phyloP scores from a whole-genome alignment of 2,329 filamentous ascomycete species.

The Leptographium flavum region DNA sequence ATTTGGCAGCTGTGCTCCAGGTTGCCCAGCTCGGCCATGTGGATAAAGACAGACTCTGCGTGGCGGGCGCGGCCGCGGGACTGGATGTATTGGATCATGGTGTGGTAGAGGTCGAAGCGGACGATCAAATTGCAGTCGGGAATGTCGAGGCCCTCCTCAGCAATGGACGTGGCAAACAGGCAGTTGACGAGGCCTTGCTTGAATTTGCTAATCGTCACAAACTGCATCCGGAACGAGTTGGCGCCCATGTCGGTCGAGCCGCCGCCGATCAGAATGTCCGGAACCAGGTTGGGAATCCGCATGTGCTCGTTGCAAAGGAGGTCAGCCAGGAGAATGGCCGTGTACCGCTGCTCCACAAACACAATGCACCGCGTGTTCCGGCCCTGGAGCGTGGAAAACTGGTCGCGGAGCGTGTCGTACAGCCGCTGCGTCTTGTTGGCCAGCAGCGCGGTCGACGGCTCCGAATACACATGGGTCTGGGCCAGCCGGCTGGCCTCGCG shows the following conservation, averaged over 20 bases:
- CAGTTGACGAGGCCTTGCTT: constrained; percentile 45
- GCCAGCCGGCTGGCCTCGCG: constrained; percentile 43
- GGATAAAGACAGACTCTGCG: constrained; percentile 62
- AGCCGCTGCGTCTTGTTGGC: constrained; percentile 63
- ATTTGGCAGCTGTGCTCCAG: constrained; percentile 40
- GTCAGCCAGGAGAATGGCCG: constrained; percentile 57
- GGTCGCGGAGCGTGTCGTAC: constrained; percentile 37
- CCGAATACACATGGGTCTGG: constrained; percentile 29
- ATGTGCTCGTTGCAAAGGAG: constrained; percentile 46
- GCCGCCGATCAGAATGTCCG: constrained; percentile 35
- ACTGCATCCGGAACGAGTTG: constrained; percentile 42
- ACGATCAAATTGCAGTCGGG: constrained; percentile 54
- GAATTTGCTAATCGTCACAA: constrained; percentile 55
- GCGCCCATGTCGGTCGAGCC: constrained; percentile 7
- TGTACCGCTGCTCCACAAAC: constrained; percentile 69
- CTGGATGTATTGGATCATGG: constrained; percentile 90
- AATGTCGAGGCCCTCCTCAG: constrained; percentile 54
- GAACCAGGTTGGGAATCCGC: constrained; percentile 40
- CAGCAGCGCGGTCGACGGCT: constrained; percentile 26
- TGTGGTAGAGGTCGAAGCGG: constrained; percentile 75
- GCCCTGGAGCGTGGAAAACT: constrained; percentile 44
- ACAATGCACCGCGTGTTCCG: constrained; percentile 58
- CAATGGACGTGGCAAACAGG: constrained; percentile 52
- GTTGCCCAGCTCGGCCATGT: constrained; percentile 68
- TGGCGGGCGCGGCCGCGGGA: constrained; percentile 79